phyloP scores from a whole-genome alignment of 1,284 basidiomycete species.

The Anthracocystis walkeri region DNA sequence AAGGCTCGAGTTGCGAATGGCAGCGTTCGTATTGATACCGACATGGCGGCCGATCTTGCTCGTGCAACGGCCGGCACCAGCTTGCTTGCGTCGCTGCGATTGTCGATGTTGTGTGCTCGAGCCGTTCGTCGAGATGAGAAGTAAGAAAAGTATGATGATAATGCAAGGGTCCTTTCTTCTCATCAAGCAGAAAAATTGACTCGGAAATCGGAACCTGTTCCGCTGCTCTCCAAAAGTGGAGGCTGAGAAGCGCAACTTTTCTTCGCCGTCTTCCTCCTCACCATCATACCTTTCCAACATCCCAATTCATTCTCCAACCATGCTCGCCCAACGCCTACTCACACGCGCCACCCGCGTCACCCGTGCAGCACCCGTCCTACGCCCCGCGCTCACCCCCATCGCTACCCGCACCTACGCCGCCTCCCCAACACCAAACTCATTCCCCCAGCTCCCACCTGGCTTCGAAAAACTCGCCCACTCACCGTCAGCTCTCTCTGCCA shows the following conservation, averaged over 20 bases:
- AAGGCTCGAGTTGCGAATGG: not conserved
- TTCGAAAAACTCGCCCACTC: slow-evolving; percentile 60
- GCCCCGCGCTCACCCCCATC: not conserved
- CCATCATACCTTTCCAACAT: not conserved
- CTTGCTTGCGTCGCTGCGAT: not conserved
- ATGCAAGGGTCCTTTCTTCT: slow-evolving; percentile 4
- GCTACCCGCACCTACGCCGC: slow-evolving; percentile 23
- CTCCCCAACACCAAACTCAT: slow-evolving; percentile 32
- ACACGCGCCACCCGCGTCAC: not conserved
- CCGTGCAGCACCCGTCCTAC: not conserved
- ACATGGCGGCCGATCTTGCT: not conserved
- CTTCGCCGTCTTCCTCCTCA: not conserved
- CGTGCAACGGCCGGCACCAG: not conserved
- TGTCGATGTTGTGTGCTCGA: not conserved
- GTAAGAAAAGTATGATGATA: not conserved
- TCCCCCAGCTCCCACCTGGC: slow-evolving; percentile 54
- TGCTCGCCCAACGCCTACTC: slow-evolving; percentile 13
- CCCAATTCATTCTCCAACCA: not conserved
- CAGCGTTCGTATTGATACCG: slow-evolving; percentile 9
- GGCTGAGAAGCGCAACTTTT: slow-evolving; percentile 4
- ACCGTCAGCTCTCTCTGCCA: slow-evolving; percentile 54
- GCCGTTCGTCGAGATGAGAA: not conserved
- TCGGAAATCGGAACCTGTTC: slow-evolving; percentile 6
- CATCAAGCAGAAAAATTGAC: not conserved
- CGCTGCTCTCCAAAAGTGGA: slow-evolving; percentile 2